Evolutionary conservation across 202 grass and related monocot species (phyloP), one percentile per base, ranked within the genome.

Genomic region (Zizania palustris): DNA sequence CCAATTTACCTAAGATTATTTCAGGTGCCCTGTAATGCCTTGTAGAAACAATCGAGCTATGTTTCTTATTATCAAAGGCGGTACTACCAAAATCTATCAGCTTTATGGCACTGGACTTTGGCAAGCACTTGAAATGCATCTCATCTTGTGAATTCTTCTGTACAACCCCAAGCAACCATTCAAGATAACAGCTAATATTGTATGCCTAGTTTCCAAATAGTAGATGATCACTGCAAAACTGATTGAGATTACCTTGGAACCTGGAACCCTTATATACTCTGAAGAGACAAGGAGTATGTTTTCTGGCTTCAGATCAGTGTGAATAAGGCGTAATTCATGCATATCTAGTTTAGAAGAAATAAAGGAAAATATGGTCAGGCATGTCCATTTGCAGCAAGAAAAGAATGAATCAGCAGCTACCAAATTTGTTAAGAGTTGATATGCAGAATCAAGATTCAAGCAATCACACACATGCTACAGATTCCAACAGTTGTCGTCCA

Each of bases 71-170:
- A 85, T 93, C 86, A 86, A 88, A 93, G 74, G 88, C 88, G 2
- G 93, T 91, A 85, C 93, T 97, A 81, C 93, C 93, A 90, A 97
- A 97, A 91, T 97, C 93, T 89, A 97, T 97, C 82, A 97, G 84
- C 88, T 97, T 97, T 80, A 97, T 86, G 39, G 86, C 91, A 89
- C 93, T 97, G 73, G 93, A 97, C 63, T 97, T 91, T 74, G 93
- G 93, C 79, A 97, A 90, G 77, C 86, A 84, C 86, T 93, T 97
- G 83, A 91, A 91, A 49, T 80, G 81, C 59, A 84, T 90, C 86
- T 89, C 90, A 70, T 91, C 93, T 82, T 70, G 88, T 56, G 69
- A 82, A 76, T 78, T 91, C 83, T 86, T 93, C 93, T 97, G 93
- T 91, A 85, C 73, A 86, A 82, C 66, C 71, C 87, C 81, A 93